Evolutionary conservation across 1,284 basidiomycete species (phyloP).

Genomic region (Neonothopanus nambi): DNA sequence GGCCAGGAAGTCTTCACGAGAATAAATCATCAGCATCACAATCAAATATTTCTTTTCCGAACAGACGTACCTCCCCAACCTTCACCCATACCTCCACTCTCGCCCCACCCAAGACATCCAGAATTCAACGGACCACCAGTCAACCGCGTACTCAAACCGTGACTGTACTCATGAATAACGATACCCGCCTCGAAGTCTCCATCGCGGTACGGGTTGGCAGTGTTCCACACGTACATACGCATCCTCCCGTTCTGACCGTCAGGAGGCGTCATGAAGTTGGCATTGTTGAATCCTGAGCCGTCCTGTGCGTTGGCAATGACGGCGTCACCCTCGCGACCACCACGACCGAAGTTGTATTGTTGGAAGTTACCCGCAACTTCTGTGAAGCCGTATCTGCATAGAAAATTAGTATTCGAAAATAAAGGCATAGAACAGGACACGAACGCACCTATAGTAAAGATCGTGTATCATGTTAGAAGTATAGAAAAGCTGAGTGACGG

Average conservation of each 20-base stretch:
- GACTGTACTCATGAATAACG: constrained; percentile 87
- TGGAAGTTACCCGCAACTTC: constrained; percentile 96
- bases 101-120: constrained; percentile 93
- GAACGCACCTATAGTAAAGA: constrained; percentile 60
- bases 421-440: background rate
- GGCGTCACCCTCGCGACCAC: constrained; percentile 84
- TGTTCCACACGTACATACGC: constrained; percentile 98
- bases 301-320: constrained; percentile 96
- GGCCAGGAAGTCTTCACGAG: constrained; percentile 74
- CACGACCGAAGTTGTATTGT: constrained; percentile 91
- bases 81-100: constrained; percentile 96
- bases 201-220: constrained; percentile 85
- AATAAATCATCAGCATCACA: background rate
- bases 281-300: constrained; percentile 90
- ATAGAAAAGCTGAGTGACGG: constrained; percentile 91
- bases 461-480: constrained; percentile 86
- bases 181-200: constrained; percentile 95
- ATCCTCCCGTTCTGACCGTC: constrained; percentile 81
- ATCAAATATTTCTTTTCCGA: background rate
- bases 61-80: constrained; percentile 74
- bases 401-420: constrained; percentile 28
- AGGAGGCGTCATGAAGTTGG: constrained; percentile 83
- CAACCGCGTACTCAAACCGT: constrained; percentile 90
- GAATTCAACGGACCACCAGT: constrained; percentile 94
- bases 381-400: constrained; percentile 78